Evolutionary conservation across 192 early-diverging fungal genomes (phyloP), one percentile per base, ranked within the genome.

Genomic region (Dispira parvispora): DNA sequence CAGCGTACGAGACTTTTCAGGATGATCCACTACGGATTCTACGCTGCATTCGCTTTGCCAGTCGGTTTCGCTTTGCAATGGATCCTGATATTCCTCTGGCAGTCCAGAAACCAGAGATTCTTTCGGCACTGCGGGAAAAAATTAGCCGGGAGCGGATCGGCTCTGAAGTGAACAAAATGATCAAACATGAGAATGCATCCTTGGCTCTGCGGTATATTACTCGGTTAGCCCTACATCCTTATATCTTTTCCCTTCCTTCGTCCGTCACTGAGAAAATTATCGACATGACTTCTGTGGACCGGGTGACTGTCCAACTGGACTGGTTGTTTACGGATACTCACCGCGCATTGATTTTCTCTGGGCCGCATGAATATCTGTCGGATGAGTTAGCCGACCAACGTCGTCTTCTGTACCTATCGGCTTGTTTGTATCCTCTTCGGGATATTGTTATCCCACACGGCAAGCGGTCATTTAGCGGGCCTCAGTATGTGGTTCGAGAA

Each of bases 1-100:
- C 83, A 11, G 80, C 96, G 0, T 77, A 76, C 46, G 83, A 90
- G 63, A 99, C 96, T 0, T 96, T 99, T 67, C 67, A 77, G 26
- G 94, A 99, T 65, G 96, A 99, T 67, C 96, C 96, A 14, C 65
- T 99, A 23, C 87, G 96, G 9, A 84, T 99, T 2, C 73, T 99
- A 52, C 85, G 96, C 0, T 91, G 91, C 20, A 80, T 99, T 47
- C 80, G 96, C 25, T 99, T 99, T 71, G 91, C 94, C n/a, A 82
- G 86, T 58, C 75, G 94, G 43, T 98, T 96, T 66, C 71, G 74
- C 23, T 99, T 88, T 65, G 45, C 61, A 16, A 80, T 99, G 25
- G 84, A 84, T 4, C 75, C 78, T 18, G 81, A 82, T 20, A 84
- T 94, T 23, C 63, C 71, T 8, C 62, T 70, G 11, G 86, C 88